Evolutionary conservation across 2,329 filamentous ascomycete genomes (phyloP).

Genomic region (Sclerotinia borealis): DNA sequence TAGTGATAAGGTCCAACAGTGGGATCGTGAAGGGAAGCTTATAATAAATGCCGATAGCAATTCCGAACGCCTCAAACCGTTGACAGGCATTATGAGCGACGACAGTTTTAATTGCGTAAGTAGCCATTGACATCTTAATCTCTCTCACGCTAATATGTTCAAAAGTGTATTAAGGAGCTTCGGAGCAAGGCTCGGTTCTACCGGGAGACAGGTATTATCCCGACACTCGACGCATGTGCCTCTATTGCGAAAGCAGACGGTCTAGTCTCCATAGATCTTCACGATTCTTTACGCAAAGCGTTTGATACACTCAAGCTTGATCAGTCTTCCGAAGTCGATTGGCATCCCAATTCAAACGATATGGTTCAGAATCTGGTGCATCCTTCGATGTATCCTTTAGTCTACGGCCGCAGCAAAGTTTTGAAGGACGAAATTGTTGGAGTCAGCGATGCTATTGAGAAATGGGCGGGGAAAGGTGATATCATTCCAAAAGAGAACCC

Average conservation of each 20-base stretch:
- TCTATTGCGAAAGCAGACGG: constrained; percentile 49
- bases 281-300: constrained; percentile 38
- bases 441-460: constrained; percentile 25
- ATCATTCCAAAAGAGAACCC: background rate
- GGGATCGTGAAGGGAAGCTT: background rate
- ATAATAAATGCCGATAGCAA: background rate
- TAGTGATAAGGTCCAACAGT: background rate
- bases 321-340: constrained; percentile 43
- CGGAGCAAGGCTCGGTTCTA: constrained; percentile 21
- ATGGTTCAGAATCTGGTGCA: constrained; percentile 58
- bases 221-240: constrained; percentile 12
- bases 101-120: constrained; percentile 5
- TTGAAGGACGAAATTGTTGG: constrained; percentile 30
- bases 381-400: constrained; percentile 56
- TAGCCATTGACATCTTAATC: background rate
- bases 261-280: constrained; percentile 36
- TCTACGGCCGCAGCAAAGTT: constrained; percentile 44
- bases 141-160: constrained; percentile 28
- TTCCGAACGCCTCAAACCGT: background rate
- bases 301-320: constrained; percentile 45
- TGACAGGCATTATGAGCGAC: background rate
- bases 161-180: constrained; percentile 27
- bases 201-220: constrained; percentile 17
- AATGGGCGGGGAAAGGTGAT: constrained; percentile 26
- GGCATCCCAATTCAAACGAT: constrained; percentile 51